Percentiles rank a stretch among this genome's conserved stretches.
Evolutionary conservation across 352 stramenopile species (phyloP).

Genomic region (Pythium scleroteichum): DNA sequence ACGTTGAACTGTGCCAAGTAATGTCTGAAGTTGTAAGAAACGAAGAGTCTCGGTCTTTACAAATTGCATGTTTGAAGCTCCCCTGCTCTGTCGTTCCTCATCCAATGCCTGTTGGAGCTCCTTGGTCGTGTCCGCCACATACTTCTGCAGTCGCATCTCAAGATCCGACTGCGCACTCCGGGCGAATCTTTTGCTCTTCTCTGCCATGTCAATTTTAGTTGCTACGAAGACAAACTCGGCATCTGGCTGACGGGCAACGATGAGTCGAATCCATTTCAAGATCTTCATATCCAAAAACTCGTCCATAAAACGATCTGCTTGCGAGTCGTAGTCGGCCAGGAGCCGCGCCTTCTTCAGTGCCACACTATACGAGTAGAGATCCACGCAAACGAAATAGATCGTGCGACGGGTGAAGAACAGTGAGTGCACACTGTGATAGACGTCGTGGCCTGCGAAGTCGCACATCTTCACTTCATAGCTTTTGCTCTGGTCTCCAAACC

Average conservation of each 20-base stretch:
- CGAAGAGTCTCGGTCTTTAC: too few relatives aligned
- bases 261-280: background rate
- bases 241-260: background rate
- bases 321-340: too few relatives aligned
- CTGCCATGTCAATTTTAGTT: background rate
- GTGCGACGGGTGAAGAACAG: conserved; percentile 7
- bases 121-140: too few relatives aligned
- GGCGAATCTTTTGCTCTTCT: background rate
- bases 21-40: too few relatives aligned
- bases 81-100: too few relatives aligned
- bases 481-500: background rate
- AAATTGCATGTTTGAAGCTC: too few relatives aligned
- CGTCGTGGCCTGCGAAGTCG: conserved; percentile 8
- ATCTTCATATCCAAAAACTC: background rate
- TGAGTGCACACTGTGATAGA: conserved; percentile 1
- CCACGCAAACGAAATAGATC: conserved; percentile 2
- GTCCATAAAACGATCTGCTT: background rate
- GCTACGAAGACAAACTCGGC: background rate
- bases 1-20: too few relatives aligned
- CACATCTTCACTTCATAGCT: conserved; percentile 3
- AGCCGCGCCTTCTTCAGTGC: too few relatives aligned
- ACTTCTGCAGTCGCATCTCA: too few relatives aligned
- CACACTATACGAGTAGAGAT: background rate
- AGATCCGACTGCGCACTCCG: too few relatives aligned
- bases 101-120: too few relatives aligned